These are phyloP conservation scores for Claviceps pazoutovae DNA, from an alignment of 2,329 filamentous ascomycete genomes.

Conservation along the genomic window DNA sequence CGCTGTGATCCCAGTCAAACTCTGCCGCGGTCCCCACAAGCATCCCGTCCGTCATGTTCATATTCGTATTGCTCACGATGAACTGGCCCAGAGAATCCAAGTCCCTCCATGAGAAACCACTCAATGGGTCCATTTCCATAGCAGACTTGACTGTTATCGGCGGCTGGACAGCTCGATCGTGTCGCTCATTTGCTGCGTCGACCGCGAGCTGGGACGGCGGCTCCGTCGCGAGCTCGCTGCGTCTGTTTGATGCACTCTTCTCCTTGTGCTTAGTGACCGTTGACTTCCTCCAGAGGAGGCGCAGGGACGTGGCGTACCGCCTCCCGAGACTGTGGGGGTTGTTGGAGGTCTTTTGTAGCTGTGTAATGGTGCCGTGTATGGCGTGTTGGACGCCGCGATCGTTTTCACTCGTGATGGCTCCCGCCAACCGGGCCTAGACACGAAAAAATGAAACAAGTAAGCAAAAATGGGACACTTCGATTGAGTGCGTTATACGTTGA, in stretches of 20 bases:
- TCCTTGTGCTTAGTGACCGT: constrained; percentile 6
- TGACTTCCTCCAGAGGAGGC: constrained; percentile 41
- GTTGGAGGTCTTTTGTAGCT: constrained; percentile 43
- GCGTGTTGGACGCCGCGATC: constrained; percentile 41
- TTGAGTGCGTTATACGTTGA: no score
- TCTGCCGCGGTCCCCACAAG: constrained; percentile 11
- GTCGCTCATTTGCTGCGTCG: constrained; percentile 10
- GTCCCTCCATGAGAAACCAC: constrained; percentile 49
- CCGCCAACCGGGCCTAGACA: constrained; percentile 38
- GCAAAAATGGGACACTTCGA: no score
- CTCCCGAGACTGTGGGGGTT: constrained; percentile 46
- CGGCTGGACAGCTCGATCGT: neutral
- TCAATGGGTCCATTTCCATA: constrained; percentile 29
- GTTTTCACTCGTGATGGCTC: constrained; percentile 41
- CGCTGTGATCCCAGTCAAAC: constrained; percentile 14
- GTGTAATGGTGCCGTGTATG: constrained; percentile 43
- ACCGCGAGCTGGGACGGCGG: constrained; percentile 13
- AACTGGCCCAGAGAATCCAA: constrained; percentile 46
- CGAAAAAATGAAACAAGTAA: no score
- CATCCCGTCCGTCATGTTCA: constrained; percentile 13
- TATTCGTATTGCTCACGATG: constrained; percentile 15
- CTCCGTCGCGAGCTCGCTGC: constrained; percentile 6
- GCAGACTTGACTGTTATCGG: neutral
- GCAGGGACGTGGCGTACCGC: constrained; percentile 45
- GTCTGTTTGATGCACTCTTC: neutral